Conservation (phyloP, 1,139 yeast species). For the Geotrichum candidum region DNA sequence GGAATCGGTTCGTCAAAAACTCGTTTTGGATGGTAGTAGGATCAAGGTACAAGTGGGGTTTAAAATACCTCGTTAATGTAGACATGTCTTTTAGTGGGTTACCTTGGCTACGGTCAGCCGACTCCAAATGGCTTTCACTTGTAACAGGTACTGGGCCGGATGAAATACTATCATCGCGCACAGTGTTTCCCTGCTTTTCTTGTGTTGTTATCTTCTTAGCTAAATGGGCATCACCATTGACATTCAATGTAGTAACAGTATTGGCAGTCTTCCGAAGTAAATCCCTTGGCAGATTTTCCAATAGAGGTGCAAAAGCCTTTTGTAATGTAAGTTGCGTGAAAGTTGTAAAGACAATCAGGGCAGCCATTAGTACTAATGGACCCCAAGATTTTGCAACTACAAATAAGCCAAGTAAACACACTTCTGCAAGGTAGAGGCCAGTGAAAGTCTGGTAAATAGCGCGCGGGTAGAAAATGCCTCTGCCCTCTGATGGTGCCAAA, state of each 20-base stretch:
- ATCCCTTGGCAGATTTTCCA: slow-evolving; percentile 60
- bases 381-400: slow-evolving; percentile 95
- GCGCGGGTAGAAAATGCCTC: slow-evolving; percentile 82
- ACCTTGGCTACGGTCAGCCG: not conserved
- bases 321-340: slow-evolving; percentile 58
- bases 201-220: not conserved
- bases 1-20: slow-evolving; percentile 41
- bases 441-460: slow-evolving; percentile 84
- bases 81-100: not conserved
- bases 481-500: slow-evolving; percentile 57
- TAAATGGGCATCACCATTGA: not conserved
- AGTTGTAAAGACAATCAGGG: slow-evolving; percentile 57
- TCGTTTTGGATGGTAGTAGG: slow-evolving; percentile 29
- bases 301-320: slow-evolving; percentile 58
- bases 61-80: slow-evolving; percentile 28
- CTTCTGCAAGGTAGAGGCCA: slow-evolving; percentile 81
- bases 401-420: slow-evolving; percentile 78
- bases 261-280: slow-evolving; percentile 23
- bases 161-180: slow-evolving; percentile 13
- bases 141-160: slow-evolving; percentile 6
- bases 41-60: slow-evolving; percentile 58
- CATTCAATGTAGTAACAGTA: slow-evolving; percentile 1
- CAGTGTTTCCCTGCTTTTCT: not conserved
- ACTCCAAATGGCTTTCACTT: slow-evolving; percentile 10
- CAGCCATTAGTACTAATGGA: slow-evolving; percentile 70